These are phyloP conservation scores for Boletellus sp. DNA, from an alignment of 768 basidiomycete species.

Conservation along the genomic window DNA sequence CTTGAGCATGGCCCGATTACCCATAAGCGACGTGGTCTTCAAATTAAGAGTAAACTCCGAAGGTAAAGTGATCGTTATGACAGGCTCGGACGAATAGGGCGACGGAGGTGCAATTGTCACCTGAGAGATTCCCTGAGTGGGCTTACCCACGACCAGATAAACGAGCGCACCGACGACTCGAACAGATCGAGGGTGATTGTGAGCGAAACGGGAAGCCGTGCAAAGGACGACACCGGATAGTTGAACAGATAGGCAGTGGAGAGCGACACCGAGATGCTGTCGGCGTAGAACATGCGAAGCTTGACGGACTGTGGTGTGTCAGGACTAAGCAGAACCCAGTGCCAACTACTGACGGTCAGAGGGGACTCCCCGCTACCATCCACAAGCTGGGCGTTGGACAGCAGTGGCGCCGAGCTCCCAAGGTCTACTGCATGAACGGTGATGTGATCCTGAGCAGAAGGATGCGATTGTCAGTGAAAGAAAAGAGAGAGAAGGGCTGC, in stretches of 20 bases:
- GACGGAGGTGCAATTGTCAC: slow-evolving; percentile 62
- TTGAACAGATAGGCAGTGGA: slow-evolving; percentile 83
- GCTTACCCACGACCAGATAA: neutral
- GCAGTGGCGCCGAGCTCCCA: slow-evolving; percentile 72
- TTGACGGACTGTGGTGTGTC: slow-evolving; percentile 60
- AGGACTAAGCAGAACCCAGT: slow-evolving; percentile 5
- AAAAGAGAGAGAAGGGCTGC: slow-evolving; percentile 17
- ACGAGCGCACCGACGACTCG: slow-evolving; percentile 53
- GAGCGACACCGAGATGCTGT: slow-evolving; percentile 76
- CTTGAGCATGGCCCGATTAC: slow-evolving; percentile 94
- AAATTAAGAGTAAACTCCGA: slow-evolving; percentile 86
- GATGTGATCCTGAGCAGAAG: slow-evolving; percentile 68
- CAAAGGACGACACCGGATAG: slow-evolving; percentile 80
- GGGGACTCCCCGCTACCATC: slow-evolving; percentile 4
- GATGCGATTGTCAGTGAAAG: slow-evolving; percentile 1
- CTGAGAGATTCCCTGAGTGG: slow-evolving; percentile 33
- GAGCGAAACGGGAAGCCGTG: slow-evolving; percentile 76
- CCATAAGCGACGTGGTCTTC: slow-evolving; percentile 87
- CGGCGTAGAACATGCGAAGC: slow-evolving; percentile 81
- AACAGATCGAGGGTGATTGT: slow-evolving; percentile 76
- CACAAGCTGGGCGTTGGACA: slow-evolving; percentile 64
- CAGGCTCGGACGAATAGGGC: slow-evolving; percentile 49
- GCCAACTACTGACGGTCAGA: slow-evolving; percentile 29
- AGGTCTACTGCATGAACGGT: slow-evolving; percentile 82
- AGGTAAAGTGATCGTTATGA: slow-evolving; percentile 68